Evolutionary conservation across 148 eudicot species (phyloP), one percentile per base, ranked within the genome.

Genomic region (Dysphania ambrosioides): DNA sequence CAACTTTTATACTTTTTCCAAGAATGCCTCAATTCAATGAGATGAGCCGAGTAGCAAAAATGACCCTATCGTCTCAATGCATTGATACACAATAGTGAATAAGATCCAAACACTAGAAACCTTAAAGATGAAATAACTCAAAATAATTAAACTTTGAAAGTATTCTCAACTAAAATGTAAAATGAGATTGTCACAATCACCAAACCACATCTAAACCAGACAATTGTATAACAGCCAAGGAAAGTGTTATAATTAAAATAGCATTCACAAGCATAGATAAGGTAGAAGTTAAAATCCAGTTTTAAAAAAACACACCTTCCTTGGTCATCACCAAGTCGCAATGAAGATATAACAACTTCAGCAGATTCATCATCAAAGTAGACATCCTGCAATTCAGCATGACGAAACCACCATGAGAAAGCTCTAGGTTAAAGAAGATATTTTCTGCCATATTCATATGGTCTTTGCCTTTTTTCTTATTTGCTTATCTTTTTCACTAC

Each of bases 311-410:
- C 91, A 58, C 75, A 94, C 98, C 98, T 91, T 70, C 93, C 98
- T 74, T 94, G 96, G 85, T 90, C 96, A 82, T 94, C 97, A 78
- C 96, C 98, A 83, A 94, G 89, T 83, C 96, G 81, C 59, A 91
- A 83, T 42, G 98, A 91, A 79, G 98, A 94, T 78, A 94, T 94
- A 57, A 94, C 97, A 32, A 94, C 98, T 86, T 94, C 98, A 57
- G 97, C 97, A 79, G 93, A 88, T 77, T 94, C 98, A 81, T 94
- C 97, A 62, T 91, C 97, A 73, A 94, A 94, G 87, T 91, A 94
- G 69, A 84, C 93, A 79, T 90, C 98, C 98, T 91, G 83, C 82
- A 86, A 40, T 41, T 53, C 24, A 71, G 71, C 76, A 76, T 35
- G 13, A 72, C 40, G 74, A 61, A 29, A 36, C 11, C 69, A 26